Evolutionary conservation across 2,329 filamentous ascomycete genomes (phyloP).

Genomic region (Trichoderma asperellum): DNA sequence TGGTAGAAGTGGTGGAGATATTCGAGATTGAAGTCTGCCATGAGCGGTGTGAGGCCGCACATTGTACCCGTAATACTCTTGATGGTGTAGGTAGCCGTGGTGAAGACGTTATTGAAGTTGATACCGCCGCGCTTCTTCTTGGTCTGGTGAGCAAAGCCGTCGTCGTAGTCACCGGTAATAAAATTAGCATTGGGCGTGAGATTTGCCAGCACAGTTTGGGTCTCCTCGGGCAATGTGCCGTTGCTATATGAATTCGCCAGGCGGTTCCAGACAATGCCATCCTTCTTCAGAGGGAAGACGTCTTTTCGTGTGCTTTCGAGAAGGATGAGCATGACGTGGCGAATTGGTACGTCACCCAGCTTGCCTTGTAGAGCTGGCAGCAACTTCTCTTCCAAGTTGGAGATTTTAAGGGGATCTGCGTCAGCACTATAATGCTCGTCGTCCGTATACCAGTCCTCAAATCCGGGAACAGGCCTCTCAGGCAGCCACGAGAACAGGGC

Average conservation of each 20-base stretch:
- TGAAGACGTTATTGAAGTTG: slow-evolving; percentile 47
- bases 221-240: slow-evolving; percentile 40
- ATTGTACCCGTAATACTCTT: slow-evolving; percentile 49
- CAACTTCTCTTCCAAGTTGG: slow-evolving; percentile 44
- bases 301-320: slow-evolving; percentile 52
- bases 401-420: slow-evolving; percentile 47
- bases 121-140: slow-evolving; percentile 44
- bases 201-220: slow-evolving; percentile 36
- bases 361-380: slow-evolving; percentile 36
- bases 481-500: slow-evolving; percentile 33
- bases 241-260: slow-evolving; percentile 41
- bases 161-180: slow-evolving; percentile 44
- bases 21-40: slow-evolving; percentile 50
- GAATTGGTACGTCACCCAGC: slow-evolving; percentile 43
- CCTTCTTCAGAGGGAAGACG: slow-evolving; percentile 50
- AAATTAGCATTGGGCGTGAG: slow-evolving; percentile 42
- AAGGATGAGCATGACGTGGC: slow-evolving; percentile 50
- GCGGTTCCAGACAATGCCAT: slow-evolving; percentile 44
- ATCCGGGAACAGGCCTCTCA: slow-evolving; percentile 28
- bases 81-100: slow-evolving; percentile 49
- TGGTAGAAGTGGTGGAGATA: slow-evolving; percentile 49
- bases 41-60: slow-evolving; percentile 48
- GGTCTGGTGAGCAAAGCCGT: slow-evolving; percentile 39
- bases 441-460: slow-evolving; percentile 39
- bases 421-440: slow-evolving; percentile 42